Evolutionary conservation across 2,329 filamentous ascomycete genomes (phyloP).

Genomic region (Phaeosphaeriaceae sp.): DNA sequence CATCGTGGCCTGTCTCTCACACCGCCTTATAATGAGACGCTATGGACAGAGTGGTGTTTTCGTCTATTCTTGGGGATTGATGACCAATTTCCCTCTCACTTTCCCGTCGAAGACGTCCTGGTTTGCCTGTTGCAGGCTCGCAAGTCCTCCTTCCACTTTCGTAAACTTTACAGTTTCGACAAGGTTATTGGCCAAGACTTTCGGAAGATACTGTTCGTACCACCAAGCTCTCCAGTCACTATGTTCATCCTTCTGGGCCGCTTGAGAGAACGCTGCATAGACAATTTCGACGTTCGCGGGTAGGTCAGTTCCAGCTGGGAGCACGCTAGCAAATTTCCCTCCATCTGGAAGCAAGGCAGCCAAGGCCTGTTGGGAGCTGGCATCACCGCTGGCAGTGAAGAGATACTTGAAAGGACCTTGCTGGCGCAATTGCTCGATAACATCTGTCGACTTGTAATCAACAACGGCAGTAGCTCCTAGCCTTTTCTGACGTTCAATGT

Average conservation of each 20-base stretch:
- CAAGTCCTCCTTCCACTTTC: slow-evolving; percentile 29
- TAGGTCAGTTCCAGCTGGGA: slow-evolving; percentile 27
- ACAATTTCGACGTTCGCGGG: slow-evolving; percentile 30
- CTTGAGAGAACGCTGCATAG: slow-evolving; percentile 35
- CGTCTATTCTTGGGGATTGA: slow-evolving; percentile 32
- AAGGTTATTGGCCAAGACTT: slow-evolving; percentile 25
- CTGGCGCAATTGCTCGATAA: slow-evolving; percentile 24
- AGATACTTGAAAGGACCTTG: slow-evolving; percentile 35
- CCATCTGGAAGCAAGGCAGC: slow-evolving; percentile 28
- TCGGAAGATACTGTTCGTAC: slow-evolving; percentile 34
- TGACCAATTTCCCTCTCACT: slow-evolving; percentile 28
- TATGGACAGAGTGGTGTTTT: background rate
- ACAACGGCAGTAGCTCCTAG: slow-evolving; percentile 31
- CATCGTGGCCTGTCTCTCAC: background rate
- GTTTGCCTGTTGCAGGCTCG: slow-evolving; percentile 30
- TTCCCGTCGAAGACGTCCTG: slow-evolving; percentile 31
- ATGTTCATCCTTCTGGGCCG: slow-evolving; percentile 30
- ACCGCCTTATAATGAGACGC: background rate
- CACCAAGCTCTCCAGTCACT: slow-evolving; percentile 30
- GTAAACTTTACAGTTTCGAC: slow-evolving; percentile 32
- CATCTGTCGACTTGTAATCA: slow-evolving; percentile 36
- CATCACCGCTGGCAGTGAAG: slow-evolving; percentile 35
- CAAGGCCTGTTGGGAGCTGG: slow-evolving; percentile 31
- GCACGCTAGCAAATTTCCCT: slow-evolving; percentile 29
- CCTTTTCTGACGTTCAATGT: slow-evolving; percentile 28